Percentiles rank a stretch among this genome's conserved stretches.
phyloP scores from a whole-genome alignment of 345 rosid genomes.

The Syzygium aromaticum region DNA sequence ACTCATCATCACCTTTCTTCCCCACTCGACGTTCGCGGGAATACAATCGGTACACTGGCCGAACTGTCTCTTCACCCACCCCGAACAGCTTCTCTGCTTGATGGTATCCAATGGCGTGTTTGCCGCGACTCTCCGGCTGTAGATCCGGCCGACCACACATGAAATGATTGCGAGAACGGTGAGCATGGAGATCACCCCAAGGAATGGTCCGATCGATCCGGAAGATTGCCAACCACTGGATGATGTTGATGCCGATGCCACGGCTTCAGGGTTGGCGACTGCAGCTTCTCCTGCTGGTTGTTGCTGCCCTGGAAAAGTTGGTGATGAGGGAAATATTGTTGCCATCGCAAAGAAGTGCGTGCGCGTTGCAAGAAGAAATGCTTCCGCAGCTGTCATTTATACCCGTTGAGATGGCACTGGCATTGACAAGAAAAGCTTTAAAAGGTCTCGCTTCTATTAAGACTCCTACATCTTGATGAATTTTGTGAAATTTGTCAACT shows the following conservation, averaged over 20 bases:
- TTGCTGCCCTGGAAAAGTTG: neutral
- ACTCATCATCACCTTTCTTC: constrained; percentile 21
- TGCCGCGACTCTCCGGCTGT: constrained; percentile 12
- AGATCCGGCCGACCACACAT: constrained; percentile 51
- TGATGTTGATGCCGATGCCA: neutral
- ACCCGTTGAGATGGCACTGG: neutral
- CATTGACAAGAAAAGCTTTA: neutral
- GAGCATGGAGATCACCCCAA: constrained; percentile 50
- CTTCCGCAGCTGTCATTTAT: neutral
- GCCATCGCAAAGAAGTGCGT: neutral
- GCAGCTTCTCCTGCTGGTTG: neutral
- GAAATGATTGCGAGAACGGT: constrained; percentile 43
- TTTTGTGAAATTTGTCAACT: neutral
- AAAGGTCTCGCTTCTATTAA: neutral
- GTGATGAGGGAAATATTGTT: neutral
- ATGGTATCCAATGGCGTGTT: constrained; percentile 26
- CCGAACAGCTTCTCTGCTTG: constrained; percentile 21
- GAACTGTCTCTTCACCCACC: constrained; percentile 36
- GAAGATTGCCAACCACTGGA: constrained; percentile 18
- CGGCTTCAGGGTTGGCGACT: neutral
- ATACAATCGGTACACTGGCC: constrained; percentile 3
- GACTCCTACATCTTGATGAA: neutral
- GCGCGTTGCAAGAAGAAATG: neutral
- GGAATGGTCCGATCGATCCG: constrained; percentile 69
- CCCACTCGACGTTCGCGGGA: constrained; percentile 30